Percentiles rank a stretch among this genome's conserved stretches.
phyloP scores from a whole-genome alignment of 2,329 filamentous ascomycete species.

The Knoxdaviesia proteae region DNA sequence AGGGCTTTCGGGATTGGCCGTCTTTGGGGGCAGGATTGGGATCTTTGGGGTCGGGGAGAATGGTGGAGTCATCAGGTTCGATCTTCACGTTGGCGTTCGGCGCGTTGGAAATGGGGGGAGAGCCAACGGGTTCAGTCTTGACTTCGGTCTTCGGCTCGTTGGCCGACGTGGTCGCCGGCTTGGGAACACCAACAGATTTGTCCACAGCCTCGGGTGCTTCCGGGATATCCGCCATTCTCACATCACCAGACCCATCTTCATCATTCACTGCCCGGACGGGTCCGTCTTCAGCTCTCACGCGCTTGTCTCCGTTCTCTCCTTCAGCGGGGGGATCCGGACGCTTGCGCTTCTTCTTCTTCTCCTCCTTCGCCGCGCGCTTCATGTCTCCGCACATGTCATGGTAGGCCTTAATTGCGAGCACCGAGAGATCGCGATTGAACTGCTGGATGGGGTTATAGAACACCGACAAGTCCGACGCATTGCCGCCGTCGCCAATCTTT shows the following conservation, averaged over 20 bases:
- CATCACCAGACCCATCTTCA: neutral
- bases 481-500: conserved; percentile 30
- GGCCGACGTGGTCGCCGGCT: neutral
- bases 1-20: conserved; percentile 3
- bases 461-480: conserved; percentile 44
- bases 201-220: too few species aligned
- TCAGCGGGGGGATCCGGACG: conserved; percentile 18
- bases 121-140: neutral
- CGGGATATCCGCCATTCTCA: too few species aligned
- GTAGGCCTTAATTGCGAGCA: conserved; percentile 78
- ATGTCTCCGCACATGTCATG: conserved; percentile 42
- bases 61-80: neutral
- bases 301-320: conserved; percentile 19
- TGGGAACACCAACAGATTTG: neutral
- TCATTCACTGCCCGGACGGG: neutral
- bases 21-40: neutral
- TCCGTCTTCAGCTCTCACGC: conserved; percentile 7
- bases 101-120: neutral
- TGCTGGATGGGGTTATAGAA: conserved; percentile 99
- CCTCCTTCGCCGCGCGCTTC: conserved; percentile 14
- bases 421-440: conserved; percentile 90
- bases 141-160: conserved; percentile 2
- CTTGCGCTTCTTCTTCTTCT: conserved; percentile 17
- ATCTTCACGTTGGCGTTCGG: neutral
- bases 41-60: too few species aligned